phyloP scores from a whole-genome alignment of 768 basidiomycete genomes.

The Tricholoma sp. region DNA sequence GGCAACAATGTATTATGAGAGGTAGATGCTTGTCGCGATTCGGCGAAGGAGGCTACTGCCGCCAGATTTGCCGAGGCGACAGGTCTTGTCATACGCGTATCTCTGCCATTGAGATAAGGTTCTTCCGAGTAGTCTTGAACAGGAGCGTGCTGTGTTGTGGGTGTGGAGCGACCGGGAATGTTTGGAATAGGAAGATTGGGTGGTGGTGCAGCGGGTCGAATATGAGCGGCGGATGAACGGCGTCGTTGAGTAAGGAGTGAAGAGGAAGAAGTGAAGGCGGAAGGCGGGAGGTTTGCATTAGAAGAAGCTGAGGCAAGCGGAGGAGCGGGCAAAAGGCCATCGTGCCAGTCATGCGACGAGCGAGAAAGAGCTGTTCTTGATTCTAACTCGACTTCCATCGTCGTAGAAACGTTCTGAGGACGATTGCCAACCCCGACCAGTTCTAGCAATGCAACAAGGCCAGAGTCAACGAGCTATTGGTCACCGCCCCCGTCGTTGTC shows the following conservation, averaged over 20 bases:
- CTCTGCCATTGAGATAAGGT: constrained; percentile 16
- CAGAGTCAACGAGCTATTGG: constrained; percentile 1
- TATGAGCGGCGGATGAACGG: constrained; percentile 62
- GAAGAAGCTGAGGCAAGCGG: constrained; percentile 27
- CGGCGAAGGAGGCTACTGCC: constrained; percentile 59
- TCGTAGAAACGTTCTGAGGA: not conserved
- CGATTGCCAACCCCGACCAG: not conserved
- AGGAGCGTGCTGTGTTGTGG: constrained; percentile 15
- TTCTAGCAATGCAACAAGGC: not conserved
- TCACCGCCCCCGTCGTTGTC: not conserved
- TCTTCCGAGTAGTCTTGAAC: constrained; percentile 19
- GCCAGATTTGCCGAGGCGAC: constrained; percentile 44
- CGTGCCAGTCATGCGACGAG: constrained; percentile 30
- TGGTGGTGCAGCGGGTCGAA: constrained; percentile 65
- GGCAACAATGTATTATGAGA: constrained; percentile 15
- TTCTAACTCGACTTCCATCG: constrained; percentile 38
- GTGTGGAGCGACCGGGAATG: constrained; percentile 37
- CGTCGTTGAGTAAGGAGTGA: constrained; percentile 47
- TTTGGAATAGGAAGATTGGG: constrained; percentile 72
- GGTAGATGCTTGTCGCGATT: constrained; percentile 36
- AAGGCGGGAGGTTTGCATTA: constrained; percentile 20
- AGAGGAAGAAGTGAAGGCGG: constrained; percentile 20
- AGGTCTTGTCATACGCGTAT: constrained; percentile 28
- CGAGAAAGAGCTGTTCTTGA: constrained; percentile 25
- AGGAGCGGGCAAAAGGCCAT: constrained; percentile 23